These are phyloP conservation scores for Colletotrichum navitas DNA, from an alignment of 2,329 filamentous ascomycete species.

Conservation along the genomic window DNA sequence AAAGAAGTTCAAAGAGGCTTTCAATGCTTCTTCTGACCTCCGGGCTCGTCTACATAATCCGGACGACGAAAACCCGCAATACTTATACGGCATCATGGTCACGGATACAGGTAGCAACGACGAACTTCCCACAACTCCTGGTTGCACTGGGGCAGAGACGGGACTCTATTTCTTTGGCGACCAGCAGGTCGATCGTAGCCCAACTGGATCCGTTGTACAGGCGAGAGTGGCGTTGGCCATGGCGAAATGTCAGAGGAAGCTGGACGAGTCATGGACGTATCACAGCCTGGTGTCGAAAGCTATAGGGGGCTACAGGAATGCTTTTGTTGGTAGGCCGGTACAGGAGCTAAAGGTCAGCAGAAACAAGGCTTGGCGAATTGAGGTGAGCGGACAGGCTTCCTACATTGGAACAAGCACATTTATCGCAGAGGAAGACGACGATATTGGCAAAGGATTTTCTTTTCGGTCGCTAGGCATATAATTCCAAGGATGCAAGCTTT, in stretches of 20 bases:
- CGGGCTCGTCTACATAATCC: constrained; percentile 43
- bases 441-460: constrained; percentile 29
- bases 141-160: constrained; percentile 51
- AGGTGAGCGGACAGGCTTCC: constrained; percentile 27
- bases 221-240: constrained; percentile 28
- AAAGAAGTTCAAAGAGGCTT: constrained; percentile 48
- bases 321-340: constrained; percentile 24
- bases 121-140: constrained; percentile 25
- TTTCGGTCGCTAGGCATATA: neutral
- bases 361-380: constrained; percentile 9
- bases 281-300: constrained; percentile 33
- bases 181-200: constrained; percentile 54
- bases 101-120: constrained; percentile 44
- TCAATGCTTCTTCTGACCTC: constrained; percentile 43
- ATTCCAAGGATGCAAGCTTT: too few relatives aligned
- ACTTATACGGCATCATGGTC: constrained; percentile 58
- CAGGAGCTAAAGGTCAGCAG: constrained; percentile 8
- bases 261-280: constrained; percentile 26
- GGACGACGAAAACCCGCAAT: constrained; percentile 50
- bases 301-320: constrained; percentile 2
- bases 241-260: constrained; percentile 4
- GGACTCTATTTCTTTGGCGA: constrained; percentile 60
- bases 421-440: constrained; percentile 18
- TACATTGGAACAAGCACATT: constrained; percentile 35
- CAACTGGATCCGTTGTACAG: constrained; percentile 28